These are phyloP conservation scores for Somion occarium DNA, from an alignment of 1,284 basidiomycete species.

Conservation along the genomic window DNA sequence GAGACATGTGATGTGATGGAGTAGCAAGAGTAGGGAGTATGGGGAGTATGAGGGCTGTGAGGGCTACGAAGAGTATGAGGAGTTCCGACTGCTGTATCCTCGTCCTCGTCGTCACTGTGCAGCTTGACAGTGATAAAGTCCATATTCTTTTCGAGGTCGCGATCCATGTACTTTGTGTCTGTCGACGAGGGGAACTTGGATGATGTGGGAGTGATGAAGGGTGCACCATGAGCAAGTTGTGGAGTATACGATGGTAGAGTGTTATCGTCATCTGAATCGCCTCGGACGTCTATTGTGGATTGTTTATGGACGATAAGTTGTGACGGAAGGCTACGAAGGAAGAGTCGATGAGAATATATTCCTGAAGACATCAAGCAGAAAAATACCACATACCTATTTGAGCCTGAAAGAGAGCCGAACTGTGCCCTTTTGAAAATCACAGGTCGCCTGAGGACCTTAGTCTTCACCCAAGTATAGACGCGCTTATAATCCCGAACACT, in stretches of 20 bases:
- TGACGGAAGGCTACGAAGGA: not conserved
- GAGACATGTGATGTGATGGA: not conserved
- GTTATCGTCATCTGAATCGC: not conserved
- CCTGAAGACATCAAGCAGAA: not conserved
- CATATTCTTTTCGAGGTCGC: not conserved
- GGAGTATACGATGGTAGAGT: not conserved
- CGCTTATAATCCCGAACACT: slow-evolving; percentile 19
- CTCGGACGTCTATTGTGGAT: not conserved
- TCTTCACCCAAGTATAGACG: not conserved
- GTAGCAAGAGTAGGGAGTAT: not conserved
- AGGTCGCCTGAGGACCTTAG: not conserved
- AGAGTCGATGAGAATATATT: not conserved
- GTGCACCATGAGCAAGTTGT: not conserved
- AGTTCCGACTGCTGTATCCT: not conserved
- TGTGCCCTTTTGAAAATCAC: not conserved
- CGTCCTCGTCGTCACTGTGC: not conserved
- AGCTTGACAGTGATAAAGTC: not conserved
- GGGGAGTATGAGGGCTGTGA: too few species aligned
- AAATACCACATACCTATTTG: not conserved
- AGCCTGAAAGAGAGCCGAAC: not conserved
- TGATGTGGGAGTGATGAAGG: not conserved
- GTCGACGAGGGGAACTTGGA: not conserved
- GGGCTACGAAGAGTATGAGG: not conserved
- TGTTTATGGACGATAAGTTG: slow-evolving; percentile 3
- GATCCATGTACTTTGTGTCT: not conserved